These are phyloP conservation scores for Aspergillus nidulans DNA, from an alignment of 495 filamentous ascomycete species.

Conservation along the genomic window DNA sequence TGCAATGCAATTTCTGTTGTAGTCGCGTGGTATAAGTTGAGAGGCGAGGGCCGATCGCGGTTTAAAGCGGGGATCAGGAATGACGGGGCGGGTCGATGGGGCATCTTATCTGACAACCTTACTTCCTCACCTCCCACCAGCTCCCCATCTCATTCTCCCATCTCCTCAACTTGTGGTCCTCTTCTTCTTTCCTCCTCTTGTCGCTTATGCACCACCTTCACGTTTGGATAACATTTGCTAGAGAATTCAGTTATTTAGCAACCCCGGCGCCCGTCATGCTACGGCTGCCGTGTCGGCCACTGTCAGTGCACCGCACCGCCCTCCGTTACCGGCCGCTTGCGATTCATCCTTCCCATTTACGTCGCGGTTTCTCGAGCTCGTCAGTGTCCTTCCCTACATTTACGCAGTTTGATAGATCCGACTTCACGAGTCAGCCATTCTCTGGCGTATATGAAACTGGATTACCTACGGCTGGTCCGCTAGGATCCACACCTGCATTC, in stretches of 20 bases:
- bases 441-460: slow-evolving; percentile 73
- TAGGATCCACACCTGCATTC: slow-evolving; percentile 52
- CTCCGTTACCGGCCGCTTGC: slow-evolving; percentile 21
- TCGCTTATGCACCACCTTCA: background rate
- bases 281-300: slow-evolving; percentile 18
- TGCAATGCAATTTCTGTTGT: background rate
- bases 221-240: background rate
- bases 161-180: no score
- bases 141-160: background rate
- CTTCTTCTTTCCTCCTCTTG: background rate
- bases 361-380: slow-evolving; percentile 29
- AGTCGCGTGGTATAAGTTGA: background rate
- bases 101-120: background rate
- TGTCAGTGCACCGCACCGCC: slow-evolving; percentile 11
- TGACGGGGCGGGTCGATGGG: background rate
- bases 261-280: slow-evolving; percentile 17
- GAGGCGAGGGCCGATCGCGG: background rate
- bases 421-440: slow-evolving; percentile 63
- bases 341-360: slow-evolving; percentile 1
- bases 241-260: background rate
- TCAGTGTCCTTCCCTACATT: slow-evolving; percentile 32
- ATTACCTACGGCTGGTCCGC: slow-evolving; percentile 53
- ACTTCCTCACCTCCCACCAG: background rate
- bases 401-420: slow-evolving; percentile 57
- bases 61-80: background rate